Evolutionary conservation across 768 basidiomycete species (phyloP).

Genomic region (Xerocomellus intermedius): DNA sequence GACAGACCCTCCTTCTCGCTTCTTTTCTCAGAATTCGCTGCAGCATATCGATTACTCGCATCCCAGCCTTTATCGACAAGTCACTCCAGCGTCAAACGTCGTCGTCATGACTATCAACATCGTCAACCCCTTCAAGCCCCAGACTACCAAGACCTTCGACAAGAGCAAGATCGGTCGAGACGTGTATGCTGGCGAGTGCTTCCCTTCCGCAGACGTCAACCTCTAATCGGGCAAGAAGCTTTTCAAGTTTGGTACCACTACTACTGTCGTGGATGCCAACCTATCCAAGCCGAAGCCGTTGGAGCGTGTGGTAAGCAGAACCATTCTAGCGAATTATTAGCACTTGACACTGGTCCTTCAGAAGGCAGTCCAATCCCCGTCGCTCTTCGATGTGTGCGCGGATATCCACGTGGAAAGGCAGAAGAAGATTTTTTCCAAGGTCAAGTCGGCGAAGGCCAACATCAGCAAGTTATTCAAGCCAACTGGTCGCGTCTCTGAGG

Average conservation of each 20-base stretch:
- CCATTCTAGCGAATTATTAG: not conserved
- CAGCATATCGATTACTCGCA: not conserved
- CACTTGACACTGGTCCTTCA: not conserved
- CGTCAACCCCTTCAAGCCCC: slow-evolving; percentile 15
- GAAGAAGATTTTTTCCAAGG: slow-evolving; percentile 9
- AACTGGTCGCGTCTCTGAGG: not conserved
- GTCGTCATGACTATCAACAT: slow-evolving; percentile 13
- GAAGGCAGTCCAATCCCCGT: not conserved
- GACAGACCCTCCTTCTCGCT: not conserved
- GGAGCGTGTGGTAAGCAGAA: slow-evolving; percentile 5
- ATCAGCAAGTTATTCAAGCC: slow-evolving; percentile 18
- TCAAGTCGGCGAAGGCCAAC: slow-evolving; percentile 11
- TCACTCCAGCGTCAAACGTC: not conserved
- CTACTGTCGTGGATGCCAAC: not conserved
- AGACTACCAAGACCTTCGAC: not conserved
- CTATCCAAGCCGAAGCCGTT: not conserved
- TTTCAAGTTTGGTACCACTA: slow-evolving; percentile 7
- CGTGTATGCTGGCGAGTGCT: not conserved
- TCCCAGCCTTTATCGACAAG: not conserved
- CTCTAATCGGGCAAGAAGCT: not conserved
- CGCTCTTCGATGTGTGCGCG: not conserved
- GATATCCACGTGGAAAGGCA: slow-evolving; percentile 2
- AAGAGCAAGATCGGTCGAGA: slow-evolving; percentile 1
- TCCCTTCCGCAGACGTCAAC: not conserved
- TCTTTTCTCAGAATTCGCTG: not conserved